Evolutionary conservation across 371 early-diverging fungal genomes (phyloP).

Genomic region (Rhizopus stolonifer): DNA sequence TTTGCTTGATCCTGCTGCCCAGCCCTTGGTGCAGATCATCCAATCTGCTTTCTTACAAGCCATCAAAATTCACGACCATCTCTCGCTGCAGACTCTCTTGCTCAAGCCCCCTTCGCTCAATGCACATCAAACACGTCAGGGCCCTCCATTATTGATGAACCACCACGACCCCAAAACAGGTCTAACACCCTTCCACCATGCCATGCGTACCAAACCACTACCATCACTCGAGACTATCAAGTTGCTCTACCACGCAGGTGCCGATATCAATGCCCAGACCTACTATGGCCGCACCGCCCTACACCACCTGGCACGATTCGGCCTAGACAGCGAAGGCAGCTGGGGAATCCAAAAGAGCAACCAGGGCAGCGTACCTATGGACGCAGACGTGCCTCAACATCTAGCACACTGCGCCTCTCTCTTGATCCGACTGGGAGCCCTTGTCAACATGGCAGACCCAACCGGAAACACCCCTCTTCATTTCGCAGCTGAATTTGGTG

Average conservation of each 20-base stretch:
- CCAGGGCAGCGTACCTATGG: not conserved
- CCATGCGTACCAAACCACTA: constrained; percentile 59
- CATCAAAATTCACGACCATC: constrained; percentile 63
- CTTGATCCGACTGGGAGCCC: constrained; percentile 57
- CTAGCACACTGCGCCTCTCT: constrained; percentile 52
- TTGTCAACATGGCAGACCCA: constrained; percentile 61
- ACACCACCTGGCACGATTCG: constrained; percentile 62
- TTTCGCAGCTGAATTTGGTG: constrained; percentile 65
- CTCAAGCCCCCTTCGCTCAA: constrained; percentile 43
- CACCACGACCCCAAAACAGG: constrained; percentile 66
- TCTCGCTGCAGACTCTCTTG: constrained; percentile 53
- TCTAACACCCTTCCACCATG: constrained; percentile 65
- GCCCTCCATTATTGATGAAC: constrained; percentile 49
- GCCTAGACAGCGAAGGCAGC: constrained; percentile 42
- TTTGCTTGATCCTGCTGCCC: constrained; percentile 33
- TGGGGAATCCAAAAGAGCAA: constrained; percentile 52
- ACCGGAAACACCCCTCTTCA: constrained; percentile 70
- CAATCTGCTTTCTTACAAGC: constrained; percentile 56
- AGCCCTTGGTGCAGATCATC: constrained; percentile 37
- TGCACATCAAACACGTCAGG: not conserved
- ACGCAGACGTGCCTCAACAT: constrained; percentile 32
- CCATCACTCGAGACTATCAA: constrained; percentile 60
- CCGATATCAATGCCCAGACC: constrained; percentile 66
- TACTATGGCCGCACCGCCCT: constrained; percentile 64
- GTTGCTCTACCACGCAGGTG: constrained; percentile 65